Evolutionary conservation across 768 basidiomycete genomes (phyloP), one percentile per base, ranked within the genome.

Genomic region (Lanmaoa rubissima): DNA sequence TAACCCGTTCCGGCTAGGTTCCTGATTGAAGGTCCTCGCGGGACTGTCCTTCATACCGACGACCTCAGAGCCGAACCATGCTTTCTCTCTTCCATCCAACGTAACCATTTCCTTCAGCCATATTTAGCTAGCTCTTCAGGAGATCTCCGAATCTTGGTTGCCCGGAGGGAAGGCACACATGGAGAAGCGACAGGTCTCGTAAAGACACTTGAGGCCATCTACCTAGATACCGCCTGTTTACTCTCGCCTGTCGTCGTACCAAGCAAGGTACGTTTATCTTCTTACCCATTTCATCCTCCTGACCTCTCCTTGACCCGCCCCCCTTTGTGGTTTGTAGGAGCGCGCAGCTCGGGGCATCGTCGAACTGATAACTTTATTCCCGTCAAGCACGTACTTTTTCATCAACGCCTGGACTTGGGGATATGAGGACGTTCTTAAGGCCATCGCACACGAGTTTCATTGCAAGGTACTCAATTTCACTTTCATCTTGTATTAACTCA

Each of bases 381-480:
- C 93, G 0, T 58, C 75, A 0, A 74, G 79, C 5, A 86, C 86
- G 0, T 77, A 83, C 53, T 97, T 98, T 74, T 98, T 90, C 74
- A 78, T 99, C 55, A 96, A 97, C 66, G 69, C 83, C 0, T 99
- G 96, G 96, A 96, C 95, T 0, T 95, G 90, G 87, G 96, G 96
- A 1, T 98, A 97, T 68, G 96, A 99, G 71, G 92, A 94, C 54
- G 75, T 95, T 14, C 75, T 97, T 31, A 91, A 92, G 64, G 90
- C 79, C 0, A 74, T 98, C 9, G 81, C 88, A 3, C 73, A 77
- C 3, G 75, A 78, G 1, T 98, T 96, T 64, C 77, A 82, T 35
- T 75, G 79, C 51, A 78, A 82, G 74, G 90, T 88, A 61, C 14
- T 21, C 24, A 4, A 1, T 42, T 8, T 51, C 14, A 10, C 7